These are phyloP conservation scores for Skeletonema menzelii DNA, from an alignment of 108 stramenopile species.

Conservation along the genomic window DNA sequence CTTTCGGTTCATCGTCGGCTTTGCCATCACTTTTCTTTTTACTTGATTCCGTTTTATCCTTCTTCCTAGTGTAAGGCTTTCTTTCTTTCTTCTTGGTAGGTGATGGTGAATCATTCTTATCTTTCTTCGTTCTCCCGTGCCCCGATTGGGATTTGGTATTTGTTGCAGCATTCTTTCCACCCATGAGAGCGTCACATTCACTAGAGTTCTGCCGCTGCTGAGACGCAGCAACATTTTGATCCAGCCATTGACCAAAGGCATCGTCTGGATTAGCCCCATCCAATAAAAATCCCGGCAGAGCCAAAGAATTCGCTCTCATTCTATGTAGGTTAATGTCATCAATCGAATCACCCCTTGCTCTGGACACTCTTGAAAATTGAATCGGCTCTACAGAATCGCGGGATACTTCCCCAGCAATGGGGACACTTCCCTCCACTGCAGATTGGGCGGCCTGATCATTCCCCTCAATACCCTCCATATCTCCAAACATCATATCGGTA, in stretches of 20 bases:
- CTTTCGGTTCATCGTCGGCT: constrained; percentile 44
- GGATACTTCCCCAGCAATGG: background rate
- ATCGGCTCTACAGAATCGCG: constrained; percentile 8
- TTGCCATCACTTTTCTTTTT: constrained; percentile 40
- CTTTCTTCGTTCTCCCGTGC: constrained; percentile 53
- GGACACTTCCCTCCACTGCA: constrained; percentile 39
- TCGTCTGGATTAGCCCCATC: constrained; percentile 38
- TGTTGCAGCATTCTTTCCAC: constrained; percentile 12
- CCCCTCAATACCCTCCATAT: constrained; percentile 26
- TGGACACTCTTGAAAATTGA: constrained; percentile 4
- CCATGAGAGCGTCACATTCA: constrained; percentile 16
- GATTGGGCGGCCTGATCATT: constrained; percentile 10
- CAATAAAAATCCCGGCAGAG: constrained; percentile 44
- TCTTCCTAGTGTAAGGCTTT: constrained; percentile 38
- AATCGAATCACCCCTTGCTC: constrained; percentile 11
- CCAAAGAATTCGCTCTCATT: constrained; percentile 78
- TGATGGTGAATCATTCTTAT: constrained; percentile 46
- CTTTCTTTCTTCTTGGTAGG: constrained; percentile 16
- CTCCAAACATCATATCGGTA: constrained; percentile 30
- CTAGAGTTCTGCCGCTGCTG: constrained; percentile 3
- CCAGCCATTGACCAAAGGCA: constrained; percentile 76
- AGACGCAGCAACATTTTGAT: constrained; percentile 22
- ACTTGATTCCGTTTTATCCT: constrained; percentile 47
- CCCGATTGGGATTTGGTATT: constrained; percentile 34
- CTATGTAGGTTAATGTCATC: constrained; percentile 51